phyloP scores from a whole-genome alignment of 1,139 yeast species.

The Geotrichum candidum region DNA sequence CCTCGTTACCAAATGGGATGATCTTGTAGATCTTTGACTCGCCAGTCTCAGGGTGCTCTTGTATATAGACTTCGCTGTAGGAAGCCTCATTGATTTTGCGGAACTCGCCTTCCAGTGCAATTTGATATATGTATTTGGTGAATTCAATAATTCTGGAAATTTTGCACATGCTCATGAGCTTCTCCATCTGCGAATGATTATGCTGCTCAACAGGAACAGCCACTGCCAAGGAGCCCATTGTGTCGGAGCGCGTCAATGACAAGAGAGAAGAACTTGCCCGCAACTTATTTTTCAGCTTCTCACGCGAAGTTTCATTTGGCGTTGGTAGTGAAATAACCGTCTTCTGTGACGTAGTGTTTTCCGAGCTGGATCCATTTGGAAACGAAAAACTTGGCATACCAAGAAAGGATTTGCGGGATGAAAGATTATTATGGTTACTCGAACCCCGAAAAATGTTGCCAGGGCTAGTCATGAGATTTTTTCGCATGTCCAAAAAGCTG shows the following conservation, averaged over 20 bases:
- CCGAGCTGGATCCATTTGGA: slow-evolving; percentile 1
- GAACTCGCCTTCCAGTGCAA: slow-evolving; percentile 21
- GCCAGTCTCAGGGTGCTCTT: slow-evolving; percentile 11
- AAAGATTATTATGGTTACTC: background rate
- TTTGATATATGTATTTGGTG: slow-evolving; percentile 27
- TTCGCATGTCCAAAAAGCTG: slow-evolving; percentile 14
- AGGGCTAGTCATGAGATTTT: slow-evolving; percentile 8
- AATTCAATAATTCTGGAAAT: slow-evolving; percentile 32
- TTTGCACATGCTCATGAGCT: slow-evolving; percentile 37
- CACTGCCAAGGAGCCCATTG: slow-evolving; percentile 26
- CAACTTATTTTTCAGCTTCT: slow-evolving; percentile 48
- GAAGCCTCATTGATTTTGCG: slow-evolving; percentile 44
- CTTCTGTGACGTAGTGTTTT: slow-evolving; percentile 18
- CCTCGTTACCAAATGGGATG: slow-evolving; percentile 46
- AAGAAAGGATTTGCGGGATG: slow-evolving; percentile 11
- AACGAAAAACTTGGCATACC: slow-evolving; percentile 8
- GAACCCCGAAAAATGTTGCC: slow-evolving; percentile 12
- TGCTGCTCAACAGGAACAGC: slow-evolving; percentile 33
- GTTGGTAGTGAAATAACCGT: slow-evolving; percentile 52
- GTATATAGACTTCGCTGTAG: slow-evolving; percentile 42
- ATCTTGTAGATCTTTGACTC: slow-evolving; percentile 40
- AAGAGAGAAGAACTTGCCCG: slow-evolving; percentile 49
- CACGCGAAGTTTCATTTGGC: slow-evolving; percentile 50
- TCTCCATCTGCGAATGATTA: slow-evolving; percentile 30
- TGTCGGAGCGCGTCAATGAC: slow-evolving; percentile 33